These are phyloP conservation scores for Grigorovia jiainica DNA, from an alignment of 805 yeast genomes.

Conservation along the genomic window DNA sequence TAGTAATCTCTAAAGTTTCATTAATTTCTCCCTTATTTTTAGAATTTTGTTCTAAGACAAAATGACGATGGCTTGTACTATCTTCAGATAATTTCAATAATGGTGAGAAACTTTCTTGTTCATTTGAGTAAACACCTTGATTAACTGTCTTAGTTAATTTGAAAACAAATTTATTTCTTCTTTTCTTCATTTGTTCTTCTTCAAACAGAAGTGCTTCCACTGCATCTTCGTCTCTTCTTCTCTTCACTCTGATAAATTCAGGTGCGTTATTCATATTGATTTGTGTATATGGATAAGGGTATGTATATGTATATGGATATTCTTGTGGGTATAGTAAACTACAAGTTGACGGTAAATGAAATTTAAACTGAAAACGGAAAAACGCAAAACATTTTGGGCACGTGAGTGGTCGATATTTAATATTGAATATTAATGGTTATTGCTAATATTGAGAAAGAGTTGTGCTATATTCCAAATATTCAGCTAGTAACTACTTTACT, in stretches of 20 bases:
- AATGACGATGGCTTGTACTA: conserved; percentile 16
- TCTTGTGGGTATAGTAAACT: too few species aligned
- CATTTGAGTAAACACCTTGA: conserved; percentile 20
- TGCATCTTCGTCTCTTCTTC: conserved; percentile 83
- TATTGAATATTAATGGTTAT: too few species aligned
- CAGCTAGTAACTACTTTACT: too few species aligned
- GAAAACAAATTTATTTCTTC: conserved; percentile 31
- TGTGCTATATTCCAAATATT: too few species aligned
- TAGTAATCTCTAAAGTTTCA: conserved; percentile 3
- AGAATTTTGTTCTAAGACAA: conserved; percentile 24
- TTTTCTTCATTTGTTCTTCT: conserved; percentile 26
- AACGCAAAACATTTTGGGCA: too few species aligned
- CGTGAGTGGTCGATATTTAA: too few species aligned
- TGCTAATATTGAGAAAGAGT: too few species aligned
- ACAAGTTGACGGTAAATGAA: too few species aligned
- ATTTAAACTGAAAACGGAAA: too few species aligned
- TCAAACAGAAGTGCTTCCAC: conserved; percentile 57
- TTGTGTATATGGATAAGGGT: too few species aligned
- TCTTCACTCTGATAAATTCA: conserved; percentile 67
- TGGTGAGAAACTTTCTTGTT: conserved; percentile 20
- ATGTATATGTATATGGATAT: too few species aligned
- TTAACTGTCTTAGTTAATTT: conserved; percentile 41
- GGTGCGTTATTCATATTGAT: conserved; percentile 36
- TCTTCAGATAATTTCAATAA: conserved; percentile 18
- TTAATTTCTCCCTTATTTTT: conserved; percentile 17